Base-by-base conservation (phyloP, 306 rosid genomes). In the Astragalus glycyphyllos region DNA sequence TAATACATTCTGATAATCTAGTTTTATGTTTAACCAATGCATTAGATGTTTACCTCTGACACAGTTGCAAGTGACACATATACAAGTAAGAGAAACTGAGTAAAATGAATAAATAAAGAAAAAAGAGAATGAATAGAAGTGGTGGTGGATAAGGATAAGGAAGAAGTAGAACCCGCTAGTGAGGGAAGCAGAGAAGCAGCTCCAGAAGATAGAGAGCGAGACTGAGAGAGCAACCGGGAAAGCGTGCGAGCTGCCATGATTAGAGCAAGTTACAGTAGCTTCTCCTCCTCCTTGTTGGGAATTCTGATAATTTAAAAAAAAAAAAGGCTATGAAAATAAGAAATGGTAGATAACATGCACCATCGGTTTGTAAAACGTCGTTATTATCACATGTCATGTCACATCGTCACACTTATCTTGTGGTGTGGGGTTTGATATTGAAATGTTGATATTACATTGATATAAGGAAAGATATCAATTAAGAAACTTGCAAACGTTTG, bases 171-270 rank as follows among this genome's bases (percentile, higher is more conserved):
- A 67, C 20, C 32, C 49, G 48, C 97, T 26, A 50, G 81, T 49
- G 90, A 85, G 9, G 44, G 87, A 78, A 84, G 84, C 81, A 74
- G 75, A 79, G 92, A 80, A 83, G 79, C 0, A 76, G 84, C 63
- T 13, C 82, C 86, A 54, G 84, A 72, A 60, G 77, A 66, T 8
- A 14, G 51, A 58, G 79, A 81, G 2, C 90, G 92, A 83, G 23
- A 20, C 23, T 20, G 23, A 20, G 85, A 80, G 38, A 90, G 77
- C 15, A 88, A 51, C 37, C 79, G 74, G 29, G 86, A 83, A 70
- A 93, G 66, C 32, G 89, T 78, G 41, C 94, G 84, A 81, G 88
- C 82, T 29, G 98, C 96, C 98, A 93, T 93, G 66, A 7, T 26
- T 51, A 50, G 35, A 38, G 48, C 32, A 71, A 7, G 67, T 58